Evolutionary conservation across 2,329 filamentous ascomycete genomes (phyloP), one percentile per base, ranked within the genome.

Genomic region (Exophiala lecanii-corni): DNA sequence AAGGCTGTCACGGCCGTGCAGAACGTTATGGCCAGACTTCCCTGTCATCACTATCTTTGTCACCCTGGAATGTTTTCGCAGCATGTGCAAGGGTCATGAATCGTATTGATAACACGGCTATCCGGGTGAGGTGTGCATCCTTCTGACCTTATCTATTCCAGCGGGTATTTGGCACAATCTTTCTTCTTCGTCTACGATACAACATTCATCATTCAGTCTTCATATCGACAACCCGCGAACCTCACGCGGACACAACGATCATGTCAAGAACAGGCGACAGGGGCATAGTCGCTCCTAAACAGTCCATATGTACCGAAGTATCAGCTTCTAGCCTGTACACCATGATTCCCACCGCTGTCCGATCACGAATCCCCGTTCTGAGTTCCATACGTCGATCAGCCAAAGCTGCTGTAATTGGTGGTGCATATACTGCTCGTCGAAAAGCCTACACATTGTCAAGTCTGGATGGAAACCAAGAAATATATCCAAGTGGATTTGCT

Each of bases 261-360:
- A 28, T 28, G n/a, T n/a, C 13, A 17, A 15, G 13, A 15, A n/a
- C 7, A 6, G 12, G 18, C 33, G 16, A 35, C 5, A 10, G 17
- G 7, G 33, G 13, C 18, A 15, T 35, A n/a, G 6, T 35, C 13
- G 33, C 33, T 17, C 33, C 33, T 9, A 19, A 35, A n/a, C 33
- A 35, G 18, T 19, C 33, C 33, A 17, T 35, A 9, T 35, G 16
- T 17, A 19, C 33, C 15, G 16, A 17, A 15, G 33, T 19, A 6
- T n/a, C 17, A 18, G 12, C 15, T 19, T 35, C 33, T 10, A 35
- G 33, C 33, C 12, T 35, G 6, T 35, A 18, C 17, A 52, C 49
- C 7, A 50, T 53, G 47, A 45, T 53, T 32, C 50, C 50, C 15
- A 44, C 47, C 4, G 32, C 40, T 13, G 47, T 53, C n/a, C 47